Percentiles rank a stretch among this genome's conserved stretches.
Conservation (phyloP, 768 basidiomycete genomes). For the Krasilnikovozyma curviuscula region DNA sequence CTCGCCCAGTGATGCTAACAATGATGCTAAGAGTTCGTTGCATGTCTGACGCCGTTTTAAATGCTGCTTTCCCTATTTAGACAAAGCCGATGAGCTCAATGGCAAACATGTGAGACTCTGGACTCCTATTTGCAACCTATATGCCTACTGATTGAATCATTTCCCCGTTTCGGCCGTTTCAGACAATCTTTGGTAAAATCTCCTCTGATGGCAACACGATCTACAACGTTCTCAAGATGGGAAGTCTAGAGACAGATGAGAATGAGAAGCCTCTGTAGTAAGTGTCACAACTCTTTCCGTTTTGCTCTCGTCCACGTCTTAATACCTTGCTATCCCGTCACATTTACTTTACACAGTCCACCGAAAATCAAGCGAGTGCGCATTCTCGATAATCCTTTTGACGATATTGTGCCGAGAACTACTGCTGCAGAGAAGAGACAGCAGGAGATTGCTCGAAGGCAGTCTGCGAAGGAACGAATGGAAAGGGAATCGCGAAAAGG, state of each 20-base stretch:
- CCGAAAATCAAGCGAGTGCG: conserved; percentile 72
- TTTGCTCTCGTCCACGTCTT: neutral
- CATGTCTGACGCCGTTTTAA: no score
- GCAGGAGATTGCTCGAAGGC: conserved; percentile 34
- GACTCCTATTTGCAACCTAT: no score
- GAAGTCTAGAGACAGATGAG: conserved; percentile 58
- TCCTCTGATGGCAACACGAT: conserved; percentile 55
- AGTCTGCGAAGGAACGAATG: conserved; percentile 1
- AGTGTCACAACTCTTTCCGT: conserved; percentile 19
- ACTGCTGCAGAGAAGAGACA: conserved; percentile 77
- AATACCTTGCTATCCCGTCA: neutral
- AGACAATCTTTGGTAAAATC: conserved; percentile 46
- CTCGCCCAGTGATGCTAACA: conserved; percentile 48
- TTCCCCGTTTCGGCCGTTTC: neutral
- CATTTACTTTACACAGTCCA: conserved; percentile 36
- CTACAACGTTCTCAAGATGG: conserved; percentile 82
- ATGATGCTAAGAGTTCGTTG: conserved; percentile 1
- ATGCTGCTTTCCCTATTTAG: no score
- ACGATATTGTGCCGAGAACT: conserved; percentile 86
- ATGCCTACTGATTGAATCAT: no score
- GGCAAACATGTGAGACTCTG: conserved; percentile 46
- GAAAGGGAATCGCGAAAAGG: conserved; percentile 46
- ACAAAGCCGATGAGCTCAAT: conserved; percentile 77
- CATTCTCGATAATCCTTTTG: conserved; percentile 82
- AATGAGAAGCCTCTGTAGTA: conserved; percentile 66